A percentile compares a stretch with the other conserved stretches of the same genome.
phyloP scores from a whole-genome alignment of 805 yeast genomes.

The Aciculoconidium aculeatum region DNA sequence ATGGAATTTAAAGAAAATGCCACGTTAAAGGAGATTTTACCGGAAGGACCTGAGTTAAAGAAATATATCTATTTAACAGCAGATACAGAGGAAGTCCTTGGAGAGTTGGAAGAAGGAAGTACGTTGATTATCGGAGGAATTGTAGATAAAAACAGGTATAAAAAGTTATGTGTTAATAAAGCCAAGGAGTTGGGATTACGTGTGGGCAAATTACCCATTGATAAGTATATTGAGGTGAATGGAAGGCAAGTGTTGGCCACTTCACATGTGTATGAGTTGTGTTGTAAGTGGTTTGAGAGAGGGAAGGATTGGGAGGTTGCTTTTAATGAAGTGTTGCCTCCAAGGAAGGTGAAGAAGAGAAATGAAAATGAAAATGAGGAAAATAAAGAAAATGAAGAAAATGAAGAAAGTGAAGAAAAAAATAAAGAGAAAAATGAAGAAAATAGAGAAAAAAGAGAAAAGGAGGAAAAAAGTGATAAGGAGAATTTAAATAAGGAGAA shows the following conservation, averaged over 20 bases:
- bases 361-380: slow-evolving; percentile 4
- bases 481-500: background rate
- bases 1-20: slow-evolving; percentile 43
- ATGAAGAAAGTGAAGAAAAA: slow-evolving; percentile 2
- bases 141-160: slow-evolving; percentile 90
- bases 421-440: slow-evolving; percentile 2
- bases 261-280: slow-evolving; percentile 87
- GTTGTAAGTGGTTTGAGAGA: slow-evolving; percentile 70
- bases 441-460: slow-evolving; percentile 6
- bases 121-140: slow-evolving; percentile 93
- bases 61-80: slow-evolving; percentile 73
- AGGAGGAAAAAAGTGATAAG: slow-evolving; percentile 3
- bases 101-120: slow-evolving; percentile 56
- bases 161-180: slow-evolving; percentile 71
- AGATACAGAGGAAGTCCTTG: slow-evolving; percentile 71
- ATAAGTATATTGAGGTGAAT: slow-evolving; percentile 70
- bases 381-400: slow-evolving; percentile 5
- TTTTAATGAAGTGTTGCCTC: slow-evolving; percentile 82
- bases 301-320: slow-evolving; percentile 78
- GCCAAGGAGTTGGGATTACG: slow-evolving; percentile 67
- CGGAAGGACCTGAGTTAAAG: slow-evolving; percentile 18
- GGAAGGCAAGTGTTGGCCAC: slow-evolving; percentile 91
- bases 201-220: slow-evolving; percentile 82
- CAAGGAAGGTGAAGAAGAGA: slow-evolving; percentile 50
- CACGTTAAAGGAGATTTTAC: slow-evolving; percentile 24